Conservation (phyloP, 169 alveolate genomes). For the Plasmodium gaboni region DNA sequence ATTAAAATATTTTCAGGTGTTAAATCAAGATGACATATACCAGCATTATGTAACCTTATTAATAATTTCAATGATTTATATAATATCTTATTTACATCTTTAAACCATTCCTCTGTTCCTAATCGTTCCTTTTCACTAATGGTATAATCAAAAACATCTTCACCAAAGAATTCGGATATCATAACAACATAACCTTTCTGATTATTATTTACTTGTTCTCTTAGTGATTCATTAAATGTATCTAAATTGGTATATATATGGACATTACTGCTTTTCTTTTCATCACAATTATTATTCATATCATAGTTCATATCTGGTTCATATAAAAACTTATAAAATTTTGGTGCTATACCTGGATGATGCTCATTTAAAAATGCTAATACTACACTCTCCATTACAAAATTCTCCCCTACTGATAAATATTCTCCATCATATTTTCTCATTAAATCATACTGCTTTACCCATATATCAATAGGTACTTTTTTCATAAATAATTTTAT, state of each 20-base stretch:
- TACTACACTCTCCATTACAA: conserved; percentile 87
- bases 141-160: conserved; percentile 79
- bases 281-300: background rate
- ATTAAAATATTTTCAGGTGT: conserved; percentile 88
- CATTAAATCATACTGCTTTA: conserved; percentile 80
- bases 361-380: conserved; percentile 78
- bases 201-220: conserved; percentile 36
- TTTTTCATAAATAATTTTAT: conserved; percentile 80
- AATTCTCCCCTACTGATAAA: conserved; percentile 87
- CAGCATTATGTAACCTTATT: conserved; percentile 81
- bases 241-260: background rate
- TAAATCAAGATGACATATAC: conserved; percentile 84
- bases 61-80: conserved; percentile 76
- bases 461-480: conserved; percentile 84
- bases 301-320: conserved; percentile 40
- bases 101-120: conserved; percentile 59
- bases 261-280: background rate
- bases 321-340: conserved; percentile 79
- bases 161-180: conserved; percentile 80
- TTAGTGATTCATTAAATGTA: conserved; percentile 43
- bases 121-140: conserved; percentile 53
- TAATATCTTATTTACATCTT: conserved; percentile 80
- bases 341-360: conserved; percentile 80
- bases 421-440: conserved; percentile 83
- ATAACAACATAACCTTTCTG: conserved; percentile 78